Conservation (phyloP, 257 asterid genomes). For the Jacaranda copaia region DNA sequence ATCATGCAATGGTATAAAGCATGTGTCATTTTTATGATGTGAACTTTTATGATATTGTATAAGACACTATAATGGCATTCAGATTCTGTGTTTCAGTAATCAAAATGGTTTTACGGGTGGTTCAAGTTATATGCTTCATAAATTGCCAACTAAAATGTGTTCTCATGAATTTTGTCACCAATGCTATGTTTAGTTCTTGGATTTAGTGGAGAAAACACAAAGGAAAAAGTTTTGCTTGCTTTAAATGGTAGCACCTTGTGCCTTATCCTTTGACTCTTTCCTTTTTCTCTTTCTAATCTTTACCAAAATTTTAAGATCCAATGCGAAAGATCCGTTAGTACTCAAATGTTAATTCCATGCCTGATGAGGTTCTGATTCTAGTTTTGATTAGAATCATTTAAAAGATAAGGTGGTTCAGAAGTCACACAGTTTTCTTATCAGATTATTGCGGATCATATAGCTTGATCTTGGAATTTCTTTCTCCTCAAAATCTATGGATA, state of each 20-base stretch:
- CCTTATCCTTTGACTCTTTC: not conserved
- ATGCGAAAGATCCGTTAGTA: not conserved
- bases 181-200: not conserved
- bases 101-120: not conserved
- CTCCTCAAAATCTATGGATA: conserved; percentile 1
- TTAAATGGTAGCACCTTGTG: not conserved
- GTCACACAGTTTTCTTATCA: not conserved
- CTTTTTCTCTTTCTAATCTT: not conserved
- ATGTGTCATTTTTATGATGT: conserved; percentile 8
- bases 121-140: not conserved
- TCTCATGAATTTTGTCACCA: not conserved
- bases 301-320: not conserved
- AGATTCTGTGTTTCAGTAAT: conserved; percentile 8
- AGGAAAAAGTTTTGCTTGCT: not conserved
- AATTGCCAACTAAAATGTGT: not conserved
- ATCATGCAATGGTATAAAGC: conserved; percentile 5
- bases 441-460: not conserved
- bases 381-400: not conserved
- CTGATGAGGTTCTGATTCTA: not conserved
- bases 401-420: not conserved
- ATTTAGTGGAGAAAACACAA: not conserved
- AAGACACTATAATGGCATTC: not conserved
- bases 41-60: not conserved
- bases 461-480: not conserved
- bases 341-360: conserved; percentile 3